Evolutionary conservation across 106 monocot genomes (phyloP).

Genomic region (Cymbidium sinense): DNA sequence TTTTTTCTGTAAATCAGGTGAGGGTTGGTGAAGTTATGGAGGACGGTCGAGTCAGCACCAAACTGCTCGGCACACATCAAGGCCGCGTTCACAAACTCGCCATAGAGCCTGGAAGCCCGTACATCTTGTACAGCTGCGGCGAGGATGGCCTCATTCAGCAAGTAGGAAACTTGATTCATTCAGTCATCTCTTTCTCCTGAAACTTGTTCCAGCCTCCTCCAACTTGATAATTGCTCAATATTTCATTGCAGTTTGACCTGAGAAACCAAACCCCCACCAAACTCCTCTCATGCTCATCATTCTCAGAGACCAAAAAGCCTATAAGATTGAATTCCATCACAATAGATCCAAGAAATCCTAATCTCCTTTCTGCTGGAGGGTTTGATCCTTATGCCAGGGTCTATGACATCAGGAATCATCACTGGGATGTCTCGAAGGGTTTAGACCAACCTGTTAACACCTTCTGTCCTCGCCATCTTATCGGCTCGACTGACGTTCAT

Average conservation of each 20-base stretch:
- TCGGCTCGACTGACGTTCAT: slow-evolving; percentile 35
- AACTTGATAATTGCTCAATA: slow-evolving; percentile 11
- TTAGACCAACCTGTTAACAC: slow-evolving; percentile 48
- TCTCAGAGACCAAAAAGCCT: slow-evolving; percentile 32
- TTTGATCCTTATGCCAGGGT: slow-evolving; percentile 75
- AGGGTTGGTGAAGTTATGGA: slow-evolving; percentile 53
- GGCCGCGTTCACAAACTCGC: slow-evolving; percentile 76
- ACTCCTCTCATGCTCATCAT: slow-evolving; percentile 65
- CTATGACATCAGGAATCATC: slow-evolving; percentile 67
- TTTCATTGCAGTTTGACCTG: slow-evolving; percentile 81
- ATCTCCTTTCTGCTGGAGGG: slow-evolving; percentile 67
- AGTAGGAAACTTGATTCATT: slow-evolving; percentile 26
- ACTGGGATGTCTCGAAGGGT: slow-evolving; percentile 29
- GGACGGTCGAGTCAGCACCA: slow-evolving; percentile 48
- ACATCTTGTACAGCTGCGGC: slow-evolving; percentile 86
- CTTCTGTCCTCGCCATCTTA: slow-evolving; percentile 59
- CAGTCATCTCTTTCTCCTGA: background rate
- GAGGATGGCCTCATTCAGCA: slow-evolving; percentile 87
- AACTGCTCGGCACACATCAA: slow-evolving; percentile 45
- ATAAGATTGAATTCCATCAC: slow-evolving; percentile 55
- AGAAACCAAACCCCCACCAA: slow-evolving; percentile 47
- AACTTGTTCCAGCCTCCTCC: background rate
- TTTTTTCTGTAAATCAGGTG: slow-evolving; percentile 28
- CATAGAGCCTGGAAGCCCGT: slow-evolving; percentile 77
- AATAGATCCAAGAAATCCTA: slow-evolving; percentile 69